These are phyloP conservation scores for Malania oleifera DNA, from an alignment of 164 flowering plant species.

Conservation along the genomic window DNA sequence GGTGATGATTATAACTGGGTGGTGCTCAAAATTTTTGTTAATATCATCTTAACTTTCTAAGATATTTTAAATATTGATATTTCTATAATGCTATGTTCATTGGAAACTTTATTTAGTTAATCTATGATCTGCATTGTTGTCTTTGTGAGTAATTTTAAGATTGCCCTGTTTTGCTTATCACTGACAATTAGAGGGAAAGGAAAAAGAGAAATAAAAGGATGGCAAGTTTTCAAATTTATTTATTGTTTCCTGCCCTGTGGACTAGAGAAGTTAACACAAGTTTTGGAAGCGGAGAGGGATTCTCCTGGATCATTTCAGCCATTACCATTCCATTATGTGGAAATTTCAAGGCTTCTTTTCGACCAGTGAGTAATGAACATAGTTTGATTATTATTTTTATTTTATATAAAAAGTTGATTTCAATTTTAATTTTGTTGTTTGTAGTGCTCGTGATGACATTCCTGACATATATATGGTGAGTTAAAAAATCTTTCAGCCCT, in stretches of 20 bases:
- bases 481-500: slow-evolving; percentile 3
- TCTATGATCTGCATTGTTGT: background rate
- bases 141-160: background rate
- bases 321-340: slow-evolving; percentile 86
- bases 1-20: too few relatives aligned
- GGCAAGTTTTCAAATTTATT: background rate
- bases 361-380: slow-evolving; percentile 53
- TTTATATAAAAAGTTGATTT: background rate
- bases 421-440: slow-evolving; percentile 12
- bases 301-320: slow-evolving; percentile 69
- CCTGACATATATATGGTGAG: slow-evolving; percentile 87
- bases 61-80: too few relatives aligned
- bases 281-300: slow-evolving; percentile 83
- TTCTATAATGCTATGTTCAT: too few relatives aligned
- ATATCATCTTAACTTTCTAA: too few relatives aligned
- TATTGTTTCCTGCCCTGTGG: slow-evolving; percentile 16
- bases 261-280: slow-evolving; percentile 61
- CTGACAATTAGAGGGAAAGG: too few relatives aligned
- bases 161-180: too few relatives aligned
- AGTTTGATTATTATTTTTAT: background rate
- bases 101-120: background rate
- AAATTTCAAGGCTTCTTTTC: slow-evolving; percentile 81
- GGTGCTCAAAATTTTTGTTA: too few relatives aligned
- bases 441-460: slow-evolving; percentile 85
- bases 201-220: background rate